These are phyloP conservation scores for Diatrype stigma DNA, from an alignment of 2,329 filamentous ascomycete genomes.

Conservation along the genomic window DNA sequence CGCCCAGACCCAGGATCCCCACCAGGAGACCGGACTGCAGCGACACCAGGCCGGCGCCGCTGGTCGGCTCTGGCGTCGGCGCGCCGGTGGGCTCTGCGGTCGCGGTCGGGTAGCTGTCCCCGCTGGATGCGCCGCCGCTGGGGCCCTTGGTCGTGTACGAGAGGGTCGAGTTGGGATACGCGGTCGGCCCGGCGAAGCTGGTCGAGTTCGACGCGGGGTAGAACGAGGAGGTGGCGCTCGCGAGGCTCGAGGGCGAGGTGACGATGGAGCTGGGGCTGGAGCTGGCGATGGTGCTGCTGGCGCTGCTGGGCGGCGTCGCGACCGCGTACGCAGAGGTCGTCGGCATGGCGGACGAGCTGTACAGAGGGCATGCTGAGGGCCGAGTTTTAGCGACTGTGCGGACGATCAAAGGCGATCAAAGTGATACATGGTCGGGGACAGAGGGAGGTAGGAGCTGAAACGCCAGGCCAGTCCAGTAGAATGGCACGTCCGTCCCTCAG, in stretches of 20 bases:
- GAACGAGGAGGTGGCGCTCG: slow-evolving; percentile 6
- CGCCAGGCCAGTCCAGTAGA: too few relatives aligned
- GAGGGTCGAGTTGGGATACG: slow-evolving; percentile 15
- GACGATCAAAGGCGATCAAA: not conserved
- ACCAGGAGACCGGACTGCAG: slow-evolving; percentile 22
- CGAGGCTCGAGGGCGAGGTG: slow-evolving; percentile 4
- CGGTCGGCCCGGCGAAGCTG: slow-evolving; percentile 13
- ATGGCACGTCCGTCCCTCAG: not conserved
- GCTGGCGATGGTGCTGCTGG: slow-evolving; percentile 7
- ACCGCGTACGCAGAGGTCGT: slow-evolving; percentile 8
- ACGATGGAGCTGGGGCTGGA: slow-evolving; percentile 10
- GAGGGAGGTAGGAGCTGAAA: not conserved
- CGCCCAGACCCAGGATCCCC: slow-evolving; percentile 22
- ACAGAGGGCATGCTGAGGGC: slow-evolving; percentile 20
- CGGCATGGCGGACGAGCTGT: slow-evolving; percentile 19
- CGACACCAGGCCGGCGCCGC: slow-evolving; percentile 17
- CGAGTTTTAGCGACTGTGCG: not conserved
- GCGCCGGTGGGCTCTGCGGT: slow-evolving; percentile 9
- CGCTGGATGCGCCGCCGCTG: slow-evolving; percentile 10
- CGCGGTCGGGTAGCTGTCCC: slow-evolving; percentile 10
- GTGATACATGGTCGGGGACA: not conserved
- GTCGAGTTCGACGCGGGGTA: slow-evolving; percentile 23
- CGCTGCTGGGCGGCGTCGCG: slow-evolving; percentile 10
- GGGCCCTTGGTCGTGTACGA: slow-evolving; percentile 8
- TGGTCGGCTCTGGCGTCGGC: slow-evolving; percentile 13